Base-by-base conservation (phyloP, 2,329 filamentous ascomycete species). In the Hypoxylon sp. region DNA sequence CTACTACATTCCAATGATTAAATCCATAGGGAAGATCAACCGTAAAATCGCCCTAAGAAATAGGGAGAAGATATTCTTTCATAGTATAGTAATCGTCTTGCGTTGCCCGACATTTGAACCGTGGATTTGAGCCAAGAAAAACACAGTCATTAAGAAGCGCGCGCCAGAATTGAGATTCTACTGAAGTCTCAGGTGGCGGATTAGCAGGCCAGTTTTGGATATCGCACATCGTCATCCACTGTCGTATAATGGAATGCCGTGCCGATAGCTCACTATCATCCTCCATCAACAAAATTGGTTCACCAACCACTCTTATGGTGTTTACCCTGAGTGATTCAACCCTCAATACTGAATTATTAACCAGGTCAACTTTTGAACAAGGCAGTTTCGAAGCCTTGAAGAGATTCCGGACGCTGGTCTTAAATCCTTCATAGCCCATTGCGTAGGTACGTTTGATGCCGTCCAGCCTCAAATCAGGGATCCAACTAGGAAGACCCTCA, bases 211-310 rank as follows among this genome's bases (percentile, higher is more conserved):
- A 62, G 27, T 44, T n/a, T 17, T 19, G 32, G 13, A 55, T 17
- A n/a, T 44, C 31, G 13, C 29, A n/a, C n/a, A 51, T 46, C 15
- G 48, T 44, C 46, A 62, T 51, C 60, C 60, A 62, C 52, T 62
- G 51, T 32, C 21, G 44, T 10, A 62, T 19, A n/a, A 51, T 52
- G n/a, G 35, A 15, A 47, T 44, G 13, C 24, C 44, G 24, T 46
- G 15, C 8, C 31, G n/a, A 32, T 29, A 31, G 35, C 50, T 27
- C 24, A 27, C 5, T 27, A 27, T 5, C 24, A 27, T 27, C 24
- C 3, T n/a, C 21, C 21, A 21, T 32, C 50, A 15, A 52, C 11
- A n/a, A 10, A 21, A 32, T 35, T 10, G 10, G 31, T 35, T 21
- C 35, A 37, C 35, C 35, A 6, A 37, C 35, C 15, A 37, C 35